Conservation (phyloP, 2,329 filamentous ascomycete genomes). For the Aspergillus hiratsukae region DNA sequence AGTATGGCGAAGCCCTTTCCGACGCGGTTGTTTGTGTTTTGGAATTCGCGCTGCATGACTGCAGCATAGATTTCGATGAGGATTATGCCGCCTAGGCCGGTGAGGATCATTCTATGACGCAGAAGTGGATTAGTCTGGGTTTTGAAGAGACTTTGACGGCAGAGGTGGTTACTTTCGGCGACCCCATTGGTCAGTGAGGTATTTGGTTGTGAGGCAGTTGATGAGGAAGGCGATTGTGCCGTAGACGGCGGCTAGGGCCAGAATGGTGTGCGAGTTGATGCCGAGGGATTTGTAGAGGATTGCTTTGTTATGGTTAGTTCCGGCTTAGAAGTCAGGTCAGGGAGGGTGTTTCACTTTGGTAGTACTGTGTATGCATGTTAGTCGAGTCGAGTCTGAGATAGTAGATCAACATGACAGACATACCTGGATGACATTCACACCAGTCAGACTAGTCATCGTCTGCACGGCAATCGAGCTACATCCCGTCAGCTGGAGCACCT, state of each 20-base stretch:
- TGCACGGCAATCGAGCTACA: slow-evolving; percentile 50
- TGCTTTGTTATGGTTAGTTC: slow-evolving; percentile 39
- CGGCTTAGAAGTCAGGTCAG: background rate
- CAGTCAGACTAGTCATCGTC: slow-evolving; percentile 55
- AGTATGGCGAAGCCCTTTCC: slow-evolving; percentile 58
- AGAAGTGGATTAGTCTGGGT: background rate
- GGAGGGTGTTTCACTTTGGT: slow-evolving; percentile 23
- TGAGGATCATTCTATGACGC: slow-evolving; percentile 48
- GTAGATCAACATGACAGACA: background rate
- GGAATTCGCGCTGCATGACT: slow-evolving; percentile 55
- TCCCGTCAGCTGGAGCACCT: slow-evolving; percentile 7
- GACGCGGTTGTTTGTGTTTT: slow-evolving; percentile 50
- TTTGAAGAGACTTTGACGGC: background rate
- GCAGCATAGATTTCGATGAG: slow-evolving; percentile 57
- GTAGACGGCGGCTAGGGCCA: slow-evolving; percentile 52
- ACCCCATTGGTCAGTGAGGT: slow-evolving; percentile 55
- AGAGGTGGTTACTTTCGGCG: slow-evolving; percentile 45
- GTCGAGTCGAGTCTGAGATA: background rate
- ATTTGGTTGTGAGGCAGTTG: slow-evolving; percentile 50
- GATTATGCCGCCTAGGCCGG: slow-evolving; percentile 50
- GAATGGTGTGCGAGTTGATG: slow-evolving; percentile 47
- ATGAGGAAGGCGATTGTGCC: slow-evolving; percentile 50
- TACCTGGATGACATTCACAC: slow-evolving; percentile 55
- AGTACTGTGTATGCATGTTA: slow-evolving; percentile 19
- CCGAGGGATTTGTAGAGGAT: slow-evolving; percentile 54